Evolutionary conservation across 352 stramenopile species (phyloP), one percentile per base, ranked within the genome.

Genomic region (Globisporangium radiosum): DNA sequence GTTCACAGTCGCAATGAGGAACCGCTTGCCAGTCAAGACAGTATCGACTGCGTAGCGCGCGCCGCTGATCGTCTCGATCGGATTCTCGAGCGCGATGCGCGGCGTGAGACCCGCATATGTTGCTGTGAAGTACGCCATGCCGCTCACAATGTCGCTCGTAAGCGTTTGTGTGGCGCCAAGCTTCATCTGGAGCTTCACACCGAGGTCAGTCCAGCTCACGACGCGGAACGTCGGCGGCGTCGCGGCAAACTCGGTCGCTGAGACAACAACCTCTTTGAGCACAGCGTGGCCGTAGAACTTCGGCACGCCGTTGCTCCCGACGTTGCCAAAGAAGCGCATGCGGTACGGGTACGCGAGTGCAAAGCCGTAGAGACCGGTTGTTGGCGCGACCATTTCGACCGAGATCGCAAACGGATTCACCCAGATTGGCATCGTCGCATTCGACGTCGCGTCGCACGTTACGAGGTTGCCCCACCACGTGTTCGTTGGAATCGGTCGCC

Each of bases 381-480:
- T n/a, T 7, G 44, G 44, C 15, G 44, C 9, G 44, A 48, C 44
- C 2, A 61, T 65, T 49, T 86, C 72, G 10, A 90, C 64, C 39
- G 59, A 75, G 43, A 93, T 52, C 1, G 83, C 77, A 39, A 81
- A 90, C 54, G 83, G 81, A 47, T 93, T 84, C 11, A 78, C 45
- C 83, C 83, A 93, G 39, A 90, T 72, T 3, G 81, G 78, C 40
- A 60, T 44, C 37, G 76, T 84, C 38, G 65, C 62, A 62, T 90
- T 83, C 14, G 73, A 73, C 17, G 43, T 66, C 9, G 62, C 38
- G 49, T 87, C 75, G 43, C 78, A 87, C 36, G 76, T 84, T 47
- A 93, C 63, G 59, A 93, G 72, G 60, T 93, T 93, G n/a, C 74
- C 81, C 83, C 83, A 93, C 83, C 83, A 93, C 1, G 65, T 67